A percentile compares a stretch with the other conserved stretches of the same genome.
phyloP scores from a whole-genome alignment of 106 monocot species.

The Platanthera guangdongensis region DNA sequence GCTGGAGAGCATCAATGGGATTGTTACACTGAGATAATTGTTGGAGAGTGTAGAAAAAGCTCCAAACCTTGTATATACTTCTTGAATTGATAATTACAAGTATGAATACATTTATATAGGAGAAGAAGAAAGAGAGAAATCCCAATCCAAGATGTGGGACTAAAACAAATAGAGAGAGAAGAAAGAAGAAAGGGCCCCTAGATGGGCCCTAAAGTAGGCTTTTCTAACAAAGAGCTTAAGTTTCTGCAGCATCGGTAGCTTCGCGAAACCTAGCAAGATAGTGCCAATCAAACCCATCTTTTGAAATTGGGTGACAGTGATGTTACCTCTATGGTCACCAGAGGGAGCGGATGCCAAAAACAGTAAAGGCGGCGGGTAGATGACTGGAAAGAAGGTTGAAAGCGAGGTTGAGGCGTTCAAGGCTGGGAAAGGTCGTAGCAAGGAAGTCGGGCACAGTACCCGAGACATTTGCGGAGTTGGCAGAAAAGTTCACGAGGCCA shows the following conservation, averaged over 20 bases:
- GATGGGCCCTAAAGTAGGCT: no score
- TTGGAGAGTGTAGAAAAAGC: no score
- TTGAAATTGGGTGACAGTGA: slow-evolving; percentile 45
- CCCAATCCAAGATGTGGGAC: no score
- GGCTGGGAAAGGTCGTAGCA: slow-evolving; percentile 24
- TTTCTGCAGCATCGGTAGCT: slow-evolving; percentile 34
- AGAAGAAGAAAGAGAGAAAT: no score
- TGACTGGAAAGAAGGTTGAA: slow-evolving; percentile 26
- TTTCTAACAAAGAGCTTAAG: no score
- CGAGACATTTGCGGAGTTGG: slow-evolving; percentile 40
- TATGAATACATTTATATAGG: no score
- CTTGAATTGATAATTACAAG: no score
- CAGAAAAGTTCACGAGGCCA: slow-evolving; percentile 51
- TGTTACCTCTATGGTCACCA: slow-evolving; percentile 39
- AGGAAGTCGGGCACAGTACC: slow-evolving; percentile 33
- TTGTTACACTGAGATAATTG: slow-evolving; percentile 43
- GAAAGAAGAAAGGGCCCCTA: no score
- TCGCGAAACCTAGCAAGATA: slow-evolving; percentile 34
- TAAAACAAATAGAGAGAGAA: no score
- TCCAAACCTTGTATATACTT: no score
- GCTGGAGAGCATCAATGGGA: not conserved
- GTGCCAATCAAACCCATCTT: slow-evolving; percentile 40
- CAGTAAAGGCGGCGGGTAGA: slow-evolving; percentile 3
- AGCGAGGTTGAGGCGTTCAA: slow-evolving; percentile 24
- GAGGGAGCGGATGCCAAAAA: slow-evolving; percentile 24